Conservation (phyloP, 1,284 basidiomycete genomes). For the Ceratobasidium sp. region DNA sequence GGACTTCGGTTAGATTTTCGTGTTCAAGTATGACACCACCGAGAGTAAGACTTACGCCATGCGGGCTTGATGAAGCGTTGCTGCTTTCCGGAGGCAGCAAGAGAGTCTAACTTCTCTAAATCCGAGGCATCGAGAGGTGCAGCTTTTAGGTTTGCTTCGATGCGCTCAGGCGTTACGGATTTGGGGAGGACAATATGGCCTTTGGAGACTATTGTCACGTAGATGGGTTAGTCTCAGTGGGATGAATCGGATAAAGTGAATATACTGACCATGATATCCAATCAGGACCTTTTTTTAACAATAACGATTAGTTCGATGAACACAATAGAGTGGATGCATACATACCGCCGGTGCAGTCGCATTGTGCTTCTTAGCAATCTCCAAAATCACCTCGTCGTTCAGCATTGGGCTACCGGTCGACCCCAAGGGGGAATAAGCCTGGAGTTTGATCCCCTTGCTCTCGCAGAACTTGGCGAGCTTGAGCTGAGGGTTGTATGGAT, state of each 20-base stretch:
- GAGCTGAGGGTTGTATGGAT: slow-evolving; percentile 83
- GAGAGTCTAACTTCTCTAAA: slow-evolving; percentile 71
- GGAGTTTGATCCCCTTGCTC: slow-evolving; percentile 75
- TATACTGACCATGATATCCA: slow-evolving; percentile 70
- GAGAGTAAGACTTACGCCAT: slow-evolving; percentile 60
- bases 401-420: slow-evolving; percentile 79
- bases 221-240: slow-evolving; percentile 51
- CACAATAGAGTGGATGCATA: neutral
- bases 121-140: slow-evolving; percentile 71
- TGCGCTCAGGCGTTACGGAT: slow-evolving; percentile 80
- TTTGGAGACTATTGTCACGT: slow-evolving; percentile 66
- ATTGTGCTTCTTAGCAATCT: slow-evolving; percentile 73
- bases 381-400: slow-evolving; percentile 73
- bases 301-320: neutral
- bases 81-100: slow-evolving; percentile 76
- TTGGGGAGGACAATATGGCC: slow-evolving; percentile 78
- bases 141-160: slow-evolving; percentile 73
- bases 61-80: slow-evolving; percentile 75
- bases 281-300: slow-evolving; percentile 58
- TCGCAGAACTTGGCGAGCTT: slow-evolving; percentile 76
- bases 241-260: neutral
- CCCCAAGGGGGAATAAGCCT: slow-evolving; percentile 89
- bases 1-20: slow-evolving; percentile 6
- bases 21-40: neutral
- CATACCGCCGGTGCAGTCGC: slow-evolving; percentile 71